These are phyloP conservation scores for Dactylellina leptospora DNA, from an alignment of 2,329 filamentous ascomycete species.

Conservation along the genomic window DNA sequence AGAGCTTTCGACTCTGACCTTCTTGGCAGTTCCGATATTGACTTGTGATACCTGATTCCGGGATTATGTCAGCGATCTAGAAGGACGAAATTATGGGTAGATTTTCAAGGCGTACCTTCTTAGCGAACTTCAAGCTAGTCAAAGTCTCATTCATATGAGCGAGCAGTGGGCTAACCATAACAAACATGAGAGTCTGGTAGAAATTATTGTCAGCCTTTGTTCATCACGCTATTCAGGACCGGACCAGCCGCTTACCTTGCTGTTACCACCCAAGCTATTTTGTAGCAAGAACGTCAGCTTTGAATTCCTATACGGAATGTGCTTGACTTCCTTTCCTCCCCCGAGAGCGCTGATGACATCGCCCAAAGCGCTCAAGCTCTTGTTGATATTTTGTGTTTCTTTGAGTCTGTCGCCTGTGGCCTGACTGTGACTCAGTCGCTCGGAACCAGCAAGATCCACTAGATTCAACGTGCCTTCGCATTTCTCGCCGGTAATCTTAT, in stretches of 20 bases:
- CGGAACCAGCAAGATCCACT: conserved; percentile 92
- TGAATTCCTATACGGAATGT: conserved; percentile 94
- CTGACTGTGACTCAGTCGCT: conserved; percentile 85
- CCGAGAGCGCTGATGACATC: conserved; percentile 96
- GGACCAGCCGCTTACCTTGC: conserved; percentile 66
- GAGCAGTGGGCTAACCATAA: conserved; percentile 94
- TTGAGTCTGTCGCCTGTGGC: conserved; percentile 86
- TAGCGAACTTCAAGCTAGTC: conserved; percentile 94
- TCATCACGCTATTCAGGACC: too few relatives aligned
- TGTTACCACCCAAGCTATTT: conserved; percentile 93
- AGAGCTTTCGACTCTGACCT: conserved; percentile 61
- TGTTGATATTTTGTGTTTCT: conserved; percentile 98
- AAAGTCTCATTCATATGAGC: conserved; percentile 90
- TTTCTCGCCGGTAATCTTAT: conserved; percentile 77
- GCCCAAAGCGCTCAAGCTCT: conserved; percentile 86
- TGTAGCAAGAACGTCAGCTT: conserved; percentile 95
- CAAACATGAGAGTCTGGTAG: conserved; percentile 86
- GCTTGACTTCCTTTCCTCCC: conserved; percentile 76
- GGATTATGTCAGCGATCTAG: not conserved
- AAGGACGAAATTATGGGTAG: not conserved
- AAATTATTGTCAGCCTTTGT: conserved; percentile 12
- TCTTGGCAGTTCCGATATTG: conserved; percentile 88
- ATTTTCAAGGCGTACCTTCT: conserved; percentile 68
- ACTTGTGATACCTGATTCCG: conserved; percentile 70
- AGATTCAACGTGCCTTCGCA: conserved; percentile 95